Base-by-base conservation (phyloP, 2,329 filamentous ascomycete species). In the Didymosphaeria variabile region DNA sequence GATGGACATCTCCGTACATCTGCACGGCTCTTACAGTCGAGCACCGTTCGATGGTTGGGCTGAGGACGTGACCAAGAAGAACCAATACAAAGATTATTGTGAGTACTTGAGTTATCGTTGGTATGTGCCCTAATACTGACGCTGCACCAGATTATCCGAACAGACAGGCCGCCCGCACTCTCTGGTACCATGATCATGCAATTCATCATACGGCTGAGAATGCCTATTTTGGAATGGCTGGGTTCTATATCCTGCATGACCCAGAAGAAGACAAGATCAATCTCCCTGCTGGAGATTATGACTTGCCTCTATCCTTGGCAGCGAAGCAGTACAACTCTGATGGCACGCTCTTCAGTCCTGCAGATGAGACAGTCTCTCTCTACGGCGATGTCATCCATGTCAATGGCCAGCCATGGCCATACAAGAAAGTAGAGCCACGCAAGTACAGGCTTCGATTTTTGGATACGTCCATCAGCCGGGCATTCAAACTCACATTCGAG, bases 351-450 rank as follows among this genome's bases (percentile, higher is more conserved):
- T 78, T 82, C 45, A 81, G 81, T 6, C 81, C 83, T 0, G 76
- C 74, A 3, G 77, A 79, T n/a, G 84, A 87, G 66, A 77, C 72
- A 0, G 75, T 76, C 10, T 84, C 80, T 61, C 79, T 86, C 23
- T 87, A 80, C 63, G 86, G 86, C 51, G 86, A 88, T 66, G 77
- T 86, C 12, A 86, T 87, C 58, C 83, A 87, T 42, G 86, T 88
- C 42, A 88, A 88, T 68, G 84, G 84, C 1, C 82, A 86, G 66
- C 86, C 86, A 5, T 88, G 86, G 86, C 86, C 86, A 2, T 87
- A 80, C 63, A 66, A 87, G 10, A 79, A 82, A n/a, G 86, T 88
- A 4, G 83, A 88, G 72, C 85, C 85, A 7, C 82, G 86, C 69
- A 88, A 87, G 71, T 88, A 88, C 68, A 84, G 86, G 38, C 82